These are phyloP conservation scores for Malus domestica DNA, from an alignment of 306 rosid species.

Conservation along the genomic window ASM211411v1 NC_041802.1:19664001-19664500, in stretches of 20 bases:
- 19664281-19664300: conserved; percentile 11
- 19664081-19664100: conserved; percentile 95
- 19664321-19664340: conserved; percentile 6
- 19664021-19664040: conserved; percentile 55
- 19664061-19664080: conserved; percentile 45
- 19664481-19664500: neutral
- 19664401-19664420: neutral
- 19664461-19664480: neutral
- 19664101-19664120: conserved; percentile 83
- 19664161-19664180: conserved; percentile 39
- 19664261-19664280: conserved; percentile 12
- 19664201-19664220: conserved; percentile 16
- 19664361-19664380: neutral
- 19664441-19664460: neutral
- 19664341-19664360: conserved; percentile 2
- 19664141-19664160: conserved; percentile 72
- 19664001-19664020: conserved; percentile 46
- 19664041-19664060: conserved; percentile 64
- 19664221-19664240: neutral
- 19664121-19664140: conserved; percentile 83
- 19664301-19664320: conserved; percentile 15
- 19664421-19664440: neutral
- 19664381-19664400: neutral
- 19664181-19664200: conserved; percentile 51
- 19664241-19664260: conserved; percentile 14